Evolutionary conservation across 2,329 filamentous ascomycete genomes (phyloP).

Genomic region (Fusarium equiseti): DNA sequence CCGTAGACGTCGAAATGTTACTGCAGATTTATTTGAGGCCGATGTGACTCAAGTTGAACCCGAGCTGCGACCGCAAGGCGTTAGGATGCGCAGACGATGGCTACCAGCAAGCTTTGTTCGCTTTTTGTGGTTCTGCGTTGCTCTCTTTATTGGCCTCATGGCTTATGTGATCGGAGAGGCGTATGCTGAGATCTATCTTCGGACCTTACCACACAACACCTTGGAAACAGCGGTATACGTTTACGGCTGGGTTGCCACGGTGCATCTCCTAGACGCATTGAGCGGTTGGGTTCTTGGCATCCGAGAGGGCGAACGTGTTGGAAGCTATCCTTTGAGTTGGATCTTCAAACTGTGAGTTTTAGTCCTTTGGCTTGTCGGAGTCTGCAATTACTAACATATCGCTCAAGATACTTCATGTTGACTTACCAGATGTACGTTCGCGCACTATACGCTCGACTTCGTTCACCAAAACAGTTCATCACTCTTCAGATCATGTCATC

Average conservation of each 20-base stretch:
- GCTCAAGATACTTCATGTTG: constrained; percentile 70
- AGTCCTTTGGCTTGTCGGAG: neutral
- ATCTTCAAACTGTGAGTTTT: constrained; percentile 73
- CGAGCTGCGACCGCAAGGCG: constrained; percentile 47
- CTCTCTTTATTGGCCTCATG: constrained; percentile 71
- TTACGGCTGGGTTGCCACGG: constrained; percentile 76
- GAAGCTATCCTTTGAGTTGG: constrained; percentile 77
- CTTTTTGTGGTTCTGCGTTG: constrained; percentile 77
- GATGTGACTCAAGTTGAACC: constrained; percentile 48
- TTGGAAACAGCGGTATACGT: constrained; percentile 77
- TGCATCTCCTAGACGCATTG: constrained; percentile 72
- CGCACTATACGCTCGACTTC: constrained; percentile 75
- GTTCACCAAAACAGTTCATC: constrained; percentile 74
- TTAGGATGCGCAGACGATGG: constrained; percentile 65
- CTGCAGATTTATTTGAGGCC: constrained; percentile 55
- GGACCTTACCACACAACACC: constrained; percentile 74
- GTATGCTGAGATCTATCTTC: constrained; percentile 76
- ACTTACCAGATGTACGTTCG: constrained; percentile 80
- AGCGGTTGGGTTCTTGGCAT: constrained; percentile 76
- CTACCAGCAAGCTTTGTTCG: constrained; percentile 75
- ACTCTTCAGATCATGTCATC: constrained; percentile 74
- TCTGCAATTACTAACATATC: constrained; percentile 26
- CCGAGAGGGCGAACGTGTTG: constrained; percentile 74
- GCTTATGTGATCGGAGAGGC: constrained; percentile 77
- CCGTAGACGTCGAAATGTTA: constrained; percentile 55